Conservation (phyloP, 805 yeast genomes). For the Clavispora fructus region DNA sequence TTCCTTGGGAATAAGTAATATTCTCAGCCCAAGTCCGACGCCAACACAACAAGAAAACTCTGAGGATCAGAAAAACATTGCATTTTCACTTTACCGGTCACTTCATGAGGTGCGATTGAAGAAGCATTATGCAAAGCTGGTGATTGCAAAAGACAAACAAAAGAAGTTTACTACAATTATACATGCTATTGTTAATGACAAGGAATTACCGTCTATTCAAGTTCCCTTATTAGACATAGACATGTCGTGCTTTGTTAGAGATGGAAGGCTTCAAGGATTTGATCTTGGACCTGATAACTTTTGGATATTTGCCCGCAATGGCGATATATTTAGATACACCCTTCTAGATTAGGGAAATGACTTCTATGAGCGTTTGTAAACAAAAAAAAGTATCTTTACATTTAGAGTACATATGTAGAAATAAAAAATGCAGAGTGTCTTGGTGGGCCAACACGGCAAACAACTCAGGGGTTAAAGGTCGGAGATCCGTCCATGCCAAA, state of each 20-base stretch:
- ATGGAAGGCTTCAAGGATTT: slow-evolving; percentile 33
- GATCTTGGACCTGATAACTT: slow-evolving; percentile 23
- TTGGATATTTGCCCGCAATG: slow-evolving; percentile 37
- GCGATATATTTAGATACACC: slow-evolving; percentile 33
- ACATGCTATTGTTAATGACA: slow-evolving; percentile 35
- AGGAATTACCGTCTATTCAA: slow-evolving; percentile 33
- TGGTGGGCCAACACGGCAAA: neutral
- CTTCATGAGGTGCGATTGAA: slow-evolving; percentile 31
- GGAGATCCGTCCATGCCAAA: slow-evolving; percentile 39
- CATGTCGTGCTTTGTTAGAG: slow-evolving; percentile 25
- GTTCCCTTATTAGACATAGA: slow-evolving; percentile 31
- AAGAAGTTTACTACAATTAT: slow-evolving; percentile 19
- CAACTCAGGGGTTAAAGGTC: neutral
- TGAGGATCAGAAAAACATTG: slow-evolving; percentile 22
- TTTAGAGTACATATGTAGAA: neutral
- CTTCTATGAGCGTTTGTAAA: neutral
- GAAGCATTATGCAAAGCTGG: slow-evolving; percentile 23
- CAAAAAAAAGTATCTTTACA: neutral
- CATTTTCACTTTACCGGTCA: slow-evolving; percentile 28
- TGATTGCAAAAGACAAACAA: slow-evolving; percentile 7
- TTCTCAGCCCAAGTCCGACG: slow-evolving; percentile 9
- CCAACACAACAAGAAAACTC: slow-evolving; percentile 5
- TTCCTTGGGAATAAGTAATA: slow-evolving; percentile 13
- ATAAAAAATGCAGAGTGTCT: neutral
- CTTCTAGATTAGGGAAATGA: neutral